A percentile compares a stretch with the other conserved stretches of the same genome.
Evolutionary conservation across 331 rosid species (phyloP).

Genomic region (Malus hybrid): DNA sequence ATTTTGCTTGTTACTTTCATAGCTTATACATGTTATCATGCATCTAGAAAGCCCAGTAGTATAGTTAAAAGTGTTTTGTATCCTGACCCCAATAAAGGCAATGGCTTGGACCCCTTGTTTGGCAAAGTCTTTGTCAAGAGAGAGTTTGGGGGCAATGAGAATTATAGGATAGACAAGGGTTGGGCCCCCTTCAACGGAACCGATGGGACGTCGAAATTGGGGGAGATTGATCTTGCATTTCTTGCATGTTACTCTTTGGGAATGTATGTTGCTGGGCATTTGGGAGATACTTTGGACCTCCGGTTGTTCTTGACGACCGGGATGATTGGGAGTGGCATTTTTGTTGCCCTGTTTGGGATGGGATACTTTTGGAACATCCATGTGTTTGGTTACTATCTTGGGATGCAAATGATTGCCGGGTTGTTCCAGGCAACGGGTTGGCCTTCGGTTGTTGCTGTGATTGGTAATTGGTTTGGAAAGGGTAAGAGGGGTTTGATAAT

Average conservation of each 20-base stretch:
- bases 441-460: conserved; percentile 86
- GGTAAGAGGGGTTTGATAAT: conserved; percentile 69
- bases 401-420: conserved; percentile 73
- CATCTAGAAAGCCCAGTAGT: conserved; percentile 64
- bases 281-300: conserved; percentile 63
- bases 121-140: conserved; percentile 19
- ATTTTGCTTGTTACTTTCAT: conserved; percentile 53
- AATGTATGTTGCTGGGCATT: conserved; percentile 69
- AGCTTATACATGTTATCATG: conserved; percentile 76
- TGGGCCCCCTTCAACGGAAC: conserved; percentile 62
- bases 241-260: conserved; percentile 61
- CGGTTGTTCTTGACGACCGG: conserved; percentile 50
- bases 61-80: conserved; percentile 61
- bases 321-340: conserved; percentile 75
- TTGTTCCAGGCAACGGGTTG: conserved; percentile 84
- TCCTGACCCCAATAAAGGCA: conserved; percentile 29
- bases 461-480: conserved; percentile 87
- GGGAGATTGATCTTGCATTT: conserved; percentile 73
- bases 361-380: conserved; percentile 65
- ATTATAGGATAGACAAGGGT: conserved; percentile 8
- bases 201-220: conserved; percentile 55
- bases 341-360: conserved; percentile 62
- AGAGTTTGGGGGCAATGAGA: not conserved
- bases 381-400: conserved; percentile 45
- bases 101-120: conserved; percentile 20